Conservation (phyloP, 2,329 filamentous ascomycete species). For the Colletotrichum phormii region DNA sequence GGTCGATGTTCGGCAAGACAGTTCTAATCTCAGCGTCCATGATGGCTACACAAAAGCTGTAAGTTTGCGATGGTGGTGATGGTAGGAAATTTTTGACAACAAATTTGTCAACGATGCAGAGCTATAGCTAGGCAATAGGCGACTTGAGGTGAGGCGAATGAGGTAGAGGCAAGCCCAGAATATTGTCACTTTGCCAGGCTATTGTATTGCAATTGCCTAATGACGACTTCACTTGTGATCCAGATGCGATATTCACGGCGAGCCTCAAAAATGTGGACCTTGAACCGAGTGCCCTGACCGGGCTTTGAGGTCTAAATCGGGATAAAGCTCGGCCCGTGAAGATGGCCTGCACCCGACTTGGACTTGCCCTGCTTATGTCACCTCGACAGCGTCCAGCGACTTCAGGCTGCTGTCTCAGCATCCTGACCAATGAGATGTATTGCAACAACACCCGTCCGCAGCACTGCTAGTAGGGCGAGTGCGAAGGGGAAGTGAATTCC, state of each 20-base stretch:
- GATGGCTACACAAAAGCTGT: constrained; percentile 34
- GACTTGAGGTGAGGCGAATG: too few relatives aligned
- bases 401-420: not conserved
- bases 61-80: not conserved
- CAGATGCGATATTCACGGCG: constrained; percentile 1
- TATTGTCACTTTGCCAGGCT: not conserved
- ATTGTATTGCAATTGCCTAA: not conserved
- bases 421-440: not conserved
- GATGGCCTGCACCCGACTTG: too few relatives aligned
- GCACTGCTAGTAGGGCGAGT: not conserved
- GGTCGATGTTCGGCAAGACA: constrained; percentile 88
- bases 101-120: not conserved
- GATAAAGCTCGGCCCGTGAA: constrained; percentile 4
- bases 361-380: not conserved
- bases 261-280: constrained; percentile 12
- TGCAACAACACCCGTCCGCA: not conserved
- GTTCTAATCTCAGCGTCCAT: constrained; percentile 93
- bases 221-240: not conserved
- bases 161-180: not conserved
- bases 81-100: not conserved
- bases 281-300: not conserved
- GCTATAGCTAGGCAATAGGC: not conserved
- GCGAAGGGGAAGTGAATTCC: too few relatives aligned
- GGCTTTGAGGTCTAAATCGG: not conserved
- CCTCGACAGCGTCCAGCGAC: not conserved